Percentiles rank a stretch among this genome's conserved stretches.
phyloP scores from a whole-genome alignment of 768 basidiomycete species.

The Lactifluus piperatus region DNA sequence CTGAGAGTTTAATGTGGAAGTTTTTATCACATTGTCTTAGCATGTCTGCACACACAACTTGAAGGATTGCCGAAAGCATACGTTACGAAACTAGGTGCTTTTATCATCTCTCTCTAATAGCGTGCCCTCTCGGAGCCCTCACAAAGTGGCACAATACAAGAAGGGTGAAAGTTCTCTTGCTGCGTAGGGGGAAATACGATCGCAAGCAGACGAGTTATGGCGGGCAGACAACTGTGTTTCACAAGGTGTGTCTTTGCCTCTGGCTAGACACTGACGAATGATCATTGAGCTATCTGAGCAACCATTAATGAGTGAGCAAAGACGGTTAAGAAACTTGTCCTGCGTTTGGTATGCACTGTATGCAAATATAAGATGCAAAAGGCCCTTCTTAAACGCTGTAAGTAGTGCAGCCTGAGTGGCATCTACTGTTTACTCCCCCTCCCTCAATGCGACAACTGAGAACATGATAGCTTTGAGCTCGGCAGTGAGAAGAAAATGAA shows the following conservation, averaged over 20 bases:
- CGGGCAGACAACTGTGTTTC: constrained; percentile 99
- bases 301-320: constrained; percentile 52
- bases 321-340: constrained; percentile 99
- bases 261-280: neutral
- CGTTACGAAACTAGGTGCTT: constrained; percentile 31
- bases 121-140: constrained; percentile 49
- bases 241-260: constrained; percentile 64
- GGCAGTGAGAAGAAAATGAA: constrained; percentile 99
- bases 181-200: constrained; percentile 99
- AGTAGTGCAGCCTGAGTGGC: too few species aligned
- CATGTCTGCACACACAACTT: constrained; percentile 94
- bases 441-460: neutral
- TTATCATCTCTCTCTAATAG: neutral
- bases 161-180: constrained; percentile 98
- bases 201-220: constrained; percentile 98
- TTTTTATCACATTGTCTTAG: constrained; percentile 15
- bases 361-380: constrained; percentile 99
- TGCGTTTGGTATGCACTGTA: constrained; percentile 93
- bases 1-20: neutral
- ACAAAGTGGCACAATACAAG: constrained; percentile 99
- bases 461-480: constrained; percentile 76
- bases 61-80: constrained; percentile 96
- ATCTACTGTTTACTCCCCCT: constrained; percentile 27
- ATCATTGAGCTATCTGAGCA: neutral
- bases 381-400: constrained; percentile 95